These are phyloP conservation scores for Citrus maxima DNA, from an alignment of 345 rosid genomes.

Conservation along the genomic window DNA sequence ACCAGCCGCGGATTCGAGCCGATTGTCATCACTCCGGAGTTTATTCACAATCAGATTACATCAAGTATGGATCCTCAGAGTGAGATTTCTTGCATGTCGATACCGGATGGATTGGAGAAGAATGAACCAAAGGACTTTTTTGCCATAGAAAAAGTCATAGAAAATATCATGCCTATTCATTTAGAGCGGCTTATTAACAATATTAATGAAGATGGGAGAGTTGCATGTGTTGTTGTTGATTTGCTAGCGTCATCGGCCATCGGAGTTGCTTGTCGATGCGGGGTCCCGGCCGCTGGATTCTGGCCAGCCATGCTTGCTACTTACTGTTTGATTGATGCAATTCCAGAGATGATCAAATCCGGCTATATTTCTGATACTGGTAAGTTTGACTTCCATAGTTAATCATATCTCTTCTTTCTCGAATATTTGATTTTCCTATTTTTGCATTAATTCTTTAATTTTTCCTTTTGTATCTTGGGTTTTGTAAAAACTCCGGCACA, in stretches of 20 bases:
- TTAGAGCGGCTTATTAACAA: conserved; percentile 41
- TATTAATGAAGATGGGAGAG: conserved; percentile 25
- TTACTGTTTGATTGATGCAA: conserved; percentile 50
- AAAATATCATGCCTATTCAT: conserved; percentile 53
- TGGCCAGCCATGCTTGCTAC: conserved; percentile 77
- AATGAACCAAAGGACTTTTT: conserved; percentile 50
- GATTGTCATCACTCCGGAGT: conserved; percentile 47
- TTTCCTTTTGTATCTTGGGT: background rate
- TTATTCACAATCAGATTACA: conserved; percentile 47
- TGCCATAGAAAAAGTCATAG: conserved; percentile 58
- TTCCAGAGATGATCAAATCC: conserved; percentile 53
- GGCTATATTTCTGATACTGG: conserved; percentile 57
- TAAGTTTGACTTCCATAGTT: conserved; percentile 1
- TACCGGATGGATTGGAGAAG: conserved; percentile 43
- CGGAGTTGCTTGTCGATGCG: conserved; percentile 49
- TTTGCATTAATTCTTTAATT: background rate
- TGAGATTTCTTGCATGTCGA: conserved; percentile 29
- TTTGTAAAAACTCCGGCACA: background rate
- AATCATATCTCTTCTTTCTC: background rate
- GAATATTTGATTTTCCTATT: background rate
- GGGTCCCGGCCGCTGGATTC: conserved; percentile 58
- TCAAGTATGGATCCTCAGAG: conserved; percentile 6
- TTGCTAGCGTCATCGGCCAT: conserved; percentile 66
- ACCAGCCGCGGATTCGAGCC: conserved; percentile 44
- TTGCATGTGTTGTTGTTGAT: conserved; percentile 64